Percentiles rank a stretch among this genome's conserved stretches.
Evolutionary conservation across 2,329 filamentous ascomycete species (phyloP).

Genomic region (Hypomyces perniciosus): DNA sequence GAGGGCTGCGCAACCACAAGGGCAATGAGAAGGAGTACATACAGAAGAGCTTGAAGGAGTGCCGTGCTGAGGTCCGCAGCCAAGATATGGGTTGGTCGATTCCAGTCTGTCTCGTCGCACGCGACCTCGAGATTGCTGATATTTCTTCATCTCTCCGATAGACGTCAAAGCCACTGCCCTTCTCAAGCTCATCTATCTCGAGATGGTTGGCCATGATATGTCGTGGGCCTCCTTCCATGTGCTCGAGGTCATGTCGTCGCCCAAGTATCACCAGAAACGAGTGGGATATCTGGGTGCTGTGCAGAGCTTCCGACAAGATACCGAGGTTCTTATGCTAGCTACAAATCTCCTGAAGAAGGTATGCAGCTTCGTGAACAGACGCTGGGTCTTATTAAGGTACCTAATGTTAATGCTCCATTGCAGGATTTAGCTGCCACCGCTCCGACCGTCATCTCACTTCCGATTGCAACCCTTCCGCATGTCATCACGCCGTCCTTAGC

Average conservation of each 20-base stretch:
- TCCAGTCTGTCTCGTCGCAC: background rate
- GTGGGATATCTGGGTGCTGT: constrained; percentile 93
- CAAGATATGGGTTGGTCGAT: constrained; percentile 75
- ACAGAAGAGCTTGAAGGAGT: constrained; percentile 89
- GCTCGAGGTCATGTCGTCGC: constrained; percentile 95
- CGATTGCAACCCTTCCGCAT: constrained; percentile 86
- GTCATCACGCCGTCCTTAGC: constrained; percentile 90
- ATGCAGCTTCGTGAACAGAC: background rate
- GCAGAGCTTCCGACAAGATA: constrained; percentile 92
- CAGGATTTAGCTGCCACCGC: constrained; percentile 67
- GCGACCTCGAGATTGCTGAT: constrained; percentile 5
- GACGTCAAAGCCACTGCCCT: constrained; percentile 95
- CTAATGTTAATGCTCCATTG: background rate
- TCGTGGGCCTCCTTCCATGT: constrained; percentile 99
- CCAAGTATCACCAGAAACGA: constrained; percentile 90
- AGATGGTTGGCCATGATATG: constrained; percentile 99
- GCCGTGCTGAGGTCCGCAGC: constrained; percentile 82
- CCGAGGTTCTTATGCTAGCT: constrained; percentile 94
- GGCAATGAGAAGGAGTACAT: constrained; percentile 94
- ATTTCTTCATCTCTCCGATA: constrained; percentile 25
- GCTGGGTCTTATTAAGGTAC: background rate
- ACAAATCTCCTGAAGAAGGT: constrained; percentile 96
- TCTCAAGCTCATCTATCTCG: constrained; percentile 91
- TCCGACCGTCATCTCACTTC: constrained; percentile 73
- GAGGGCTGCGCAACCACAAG: constrained; percentile 91